These are phyloP conservation scores for Sporothrix humicola DNA, from an alignment of 2,329 filamentous ascomycete species.

Conservation along the genomic window DNA sequence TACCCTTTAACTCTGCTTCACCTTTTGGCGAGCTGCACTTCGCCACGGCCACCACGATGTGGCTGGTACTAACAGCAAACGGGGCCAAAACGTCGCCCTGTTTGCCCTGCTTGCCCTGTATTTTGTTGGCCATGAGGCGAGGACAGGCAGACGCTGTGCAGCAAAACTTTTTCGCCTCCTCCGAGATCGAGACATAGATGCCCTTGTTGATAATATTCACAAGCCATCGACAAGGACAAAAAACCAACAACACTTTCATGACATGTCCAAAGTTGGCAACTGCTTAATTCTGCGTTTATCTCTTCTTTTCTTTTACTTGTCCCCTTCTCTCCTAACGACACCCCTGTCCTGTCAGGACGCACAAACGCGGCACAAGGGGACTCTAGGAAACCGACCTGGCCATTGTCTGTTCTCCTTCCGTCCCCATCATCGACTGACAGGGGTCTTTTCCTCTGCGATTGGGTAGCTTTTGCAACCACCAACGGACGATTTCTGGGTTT, in stretches of 20 bases:
- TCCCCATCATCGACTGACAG: slow-evolving; percentile 1
- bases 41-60: slow-evolving; percentile 17
- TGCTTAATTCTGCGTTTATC: background rate
- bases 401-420: background rate
- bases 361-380: slow-evolving; percentile 9
- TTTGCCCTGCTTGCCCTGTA: background rate
- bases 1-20: no score
- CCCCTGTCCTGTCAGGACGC: slow-evolving; percentile 5
- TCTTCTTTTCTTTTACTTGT: background rate
- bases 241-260: background rate
- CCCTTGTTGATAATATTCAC: background rate
- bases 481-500: background rate
- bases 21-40: slow-evolving; percentile 20
- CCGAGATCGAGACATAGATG: background rate
- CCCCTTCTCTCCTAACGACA: background rate
- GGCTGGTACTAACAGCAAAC: background rate
- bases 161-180: background rate
- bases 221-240: background rate
- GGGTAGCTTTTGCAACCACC: slow-evolving; percentile 7
- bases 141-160: background rate
- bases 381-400: background rate
- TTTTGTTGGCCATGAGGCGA: slow-evolving; percentile 11
- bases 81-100: background rate
- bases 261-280: background rate
- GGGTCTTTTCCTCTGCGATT: slow-evolving; percentile 26